Evolutionary conservation across 805 yeast species (phyloP).

Genomic region (Candida easanensis): DNA sequence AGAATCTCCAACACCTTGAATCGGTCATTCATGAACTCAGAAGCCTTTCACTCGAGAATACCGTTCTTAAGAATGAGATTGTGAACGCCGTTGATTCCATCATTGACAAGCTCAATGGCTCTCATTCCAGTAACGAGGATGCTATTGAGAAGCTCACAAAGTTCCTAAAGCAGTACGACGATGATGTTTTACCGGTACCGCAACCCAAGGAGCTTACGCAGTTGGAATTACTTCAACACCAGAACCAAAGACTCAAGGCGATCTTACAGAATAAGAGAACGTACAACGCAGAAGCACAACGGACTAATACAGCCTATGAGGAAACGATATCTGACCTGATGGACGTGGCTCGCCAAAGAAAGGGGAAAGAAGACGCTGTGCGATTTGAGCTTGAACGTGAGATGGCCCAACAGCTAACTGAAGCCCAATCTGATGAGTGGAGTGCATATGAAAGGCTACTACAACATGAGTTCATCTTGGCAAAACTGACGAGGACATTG

Average conservation of each 20-base stretch:
- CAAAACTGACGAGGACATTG: constrained; percentile 10
- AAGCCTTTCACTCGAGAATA: constrained; percentile 4
- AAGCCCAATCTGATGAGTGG: constrained; percentile 13
- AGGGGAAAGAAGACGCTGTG: constrained; percentile 2
- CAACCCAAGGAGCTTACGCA: constrained; percentile 3
- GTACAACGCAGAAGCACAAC: constrained; percentile 9
- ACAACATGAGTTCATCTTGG: constrained; percentile 10
- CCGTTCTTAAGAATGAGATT: constrained; percentile 13
- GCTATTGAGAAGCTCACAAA: constrained; percentile 8
- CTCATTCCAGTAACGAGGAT: constrained; percentile 5
- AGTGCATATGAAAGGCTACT: constrained; percentile 12
- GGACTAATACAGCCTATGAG: constrained; percentile 18
- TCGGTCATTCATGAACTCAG: constrained; percentile 15
- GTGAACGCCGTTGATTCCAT: constrained; percentile 18
- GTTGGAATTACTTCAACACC: constrained; percentile 11
- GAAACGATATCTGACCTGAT: constrained; percentile 9
- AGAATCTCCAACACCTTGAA: constrained; percentile 21
- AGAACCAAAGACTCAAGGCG: constrained; percentile 17
- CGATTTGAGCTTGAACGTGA: constrained; percentile 6
- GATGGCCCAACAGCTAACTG: constrained; percentile 3
- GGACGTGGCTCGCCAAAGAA: constrained; percentile 7
- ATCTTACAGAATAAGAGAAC: constrained; percentile 9
- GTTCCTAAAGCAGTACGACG: constrained; percentile 10
- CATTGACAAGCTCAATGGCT: constrained; percentile 16
- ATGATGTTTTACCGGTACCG: background rate